These are phyloP conservation scores for Hyaloperonospora brassicae DNA, from an alignment of 352 stramenopile genomes.

Conservation along the genomic window DNA sequence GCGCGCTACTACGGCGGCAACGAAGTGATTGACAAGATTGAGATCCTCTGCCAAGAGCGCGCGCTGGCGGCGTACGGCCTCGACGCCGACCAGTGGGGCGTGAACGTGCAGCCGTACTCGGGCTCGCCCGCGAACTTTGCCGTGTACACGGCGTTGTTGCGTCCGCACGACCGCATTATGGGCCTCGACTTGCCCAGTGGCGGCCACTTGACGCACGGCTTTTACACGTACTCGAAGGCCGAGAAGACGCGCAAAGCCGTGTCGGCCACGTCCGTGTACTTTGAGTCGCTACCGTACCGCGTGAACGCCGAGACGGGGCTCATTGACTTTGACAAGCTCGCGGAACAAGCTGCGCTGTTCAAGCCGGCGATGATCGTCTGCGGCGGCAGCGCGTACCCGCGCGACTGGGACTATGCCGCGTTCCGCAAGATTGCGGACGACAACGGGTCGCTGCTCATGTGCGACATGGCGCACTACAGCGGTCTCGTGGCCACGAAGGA, in stretches of 20 bases:
- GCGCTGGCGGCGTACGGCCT: conserved; percentile 92
- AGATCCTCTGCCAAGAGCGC: conserved; percentile 91
- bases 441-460: conserved; percentile 96
- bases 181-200: conserved; percentile 96
- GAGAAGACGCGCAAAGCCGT: conserved; percentile 96
- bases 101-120: conserved; percentile 98
- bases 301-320: conserved; percentile 92
- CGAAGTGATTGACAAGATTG: conserved; percentile 95
- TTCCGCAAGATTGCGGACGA: conserved; percentile 98
- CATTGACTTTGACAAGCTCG: conserved; percentile 96
- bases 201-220: conserved; percentile 98
- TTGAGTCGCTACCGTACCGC: conserved; percentile 97
- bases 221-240: conserved; percentile 96
- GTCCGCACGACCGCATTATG: conserved; percentile 99
- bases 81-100: conserved; percentile 92
- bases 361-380: conserved; percentile 97
- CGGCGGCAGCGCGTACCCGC: conserved; percentile 95
- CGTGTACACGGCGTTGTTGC: conserved; percentile 96
- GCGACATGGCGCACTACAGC: conserved; percentile 99
- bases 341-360: conserved; percentile 91
- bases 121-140: conserved; percentile 98
- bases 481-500: conserved; percentile 95
- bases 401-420: conserved; percentile 97
- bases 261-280: conserved; percentile 99
- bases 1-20: conserved; percentile 98